A percentile compares a stretch with the other conserved stretches of the same genome.
phyloP scores from a whole-genome alignment of 2,329 filamentous ascomycete species.

The Claviceps sp. region DNA sequence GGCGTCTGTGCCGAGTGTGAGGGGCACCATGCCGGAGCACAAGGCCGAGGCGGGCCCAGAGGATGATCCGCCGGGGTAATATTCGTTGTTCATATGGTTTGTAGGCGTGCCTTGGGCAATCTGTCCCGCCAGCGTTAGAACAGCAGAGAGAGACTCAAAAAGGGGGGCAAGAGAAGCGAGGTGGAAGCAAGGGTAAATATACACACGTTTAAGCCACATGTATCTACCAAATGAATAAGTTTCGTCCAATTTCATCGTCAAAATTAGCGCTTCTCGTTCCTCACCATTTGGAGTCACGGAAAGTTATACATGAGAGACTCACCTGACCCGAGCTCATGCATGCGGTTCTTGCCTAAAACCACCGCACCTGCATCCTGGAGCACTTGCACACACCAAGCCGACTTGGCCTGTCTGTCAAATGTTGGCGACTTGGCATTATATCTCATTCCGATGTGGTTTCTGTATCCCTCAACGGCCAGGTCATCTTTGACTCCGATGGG shows the following conservation, averaged over 20 bases:
- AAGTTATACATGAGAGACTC: slow-evolving; percentile 20
- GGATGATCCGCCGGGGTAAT: slow-evolving; percentile 73
- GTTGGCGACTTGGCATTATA: slow-evolving; percentile 39
- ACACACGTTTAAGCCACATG: slow-evolving; percentile 64
- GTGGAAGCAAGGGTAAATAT: not conserved
- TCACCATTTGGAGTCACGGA: too few relatives aligned
- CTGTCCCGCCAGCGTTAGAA: slow-evolving; percentile 17
- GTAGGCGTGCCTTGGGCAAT: slow-evolving; percentile 58
- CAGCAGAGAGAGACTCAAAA: not conserved
- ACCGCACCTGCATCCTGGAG: slow-evolving; percentile 64
- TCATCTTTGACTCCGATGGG: slow-evolving; percentile 81
- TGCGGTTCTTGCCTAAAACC: slow-evolving; percentile 61
- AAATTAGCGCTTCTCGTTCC: not conserved
- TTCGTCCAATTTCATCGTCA: not conserved
- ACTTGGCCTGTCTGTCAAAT: slow-evolving; percentile 38
- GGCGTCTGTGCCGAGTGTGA: slow-evolving; percentile 61
- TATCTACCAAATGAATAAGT: slow-evolving; percentile 34
- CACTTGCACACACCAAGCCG: slow-evolving; percentile 57
- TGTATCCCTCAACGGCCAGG: slow-evolving; percentile 56
- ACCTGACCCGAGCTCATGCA: slow-evolving; percentile 66
- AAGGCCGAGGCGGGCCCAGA: slow-evolving; percentile 63
- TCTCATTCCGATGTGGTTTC: slow-evolving; percentile 50
- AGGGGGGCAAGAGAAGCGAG: too few relatives aligned
- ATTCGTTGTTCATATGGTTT: slow-evolving; percentile 63
- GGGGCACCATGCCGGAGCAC: slow-evolving; percentile 58